Evolutionary conservation across 2,329 filamentous ascomycete genomes (phyloP), one percentile per base, ranked within the genome.

Genomic region (Gnomoniopsis sp.): DNA sequence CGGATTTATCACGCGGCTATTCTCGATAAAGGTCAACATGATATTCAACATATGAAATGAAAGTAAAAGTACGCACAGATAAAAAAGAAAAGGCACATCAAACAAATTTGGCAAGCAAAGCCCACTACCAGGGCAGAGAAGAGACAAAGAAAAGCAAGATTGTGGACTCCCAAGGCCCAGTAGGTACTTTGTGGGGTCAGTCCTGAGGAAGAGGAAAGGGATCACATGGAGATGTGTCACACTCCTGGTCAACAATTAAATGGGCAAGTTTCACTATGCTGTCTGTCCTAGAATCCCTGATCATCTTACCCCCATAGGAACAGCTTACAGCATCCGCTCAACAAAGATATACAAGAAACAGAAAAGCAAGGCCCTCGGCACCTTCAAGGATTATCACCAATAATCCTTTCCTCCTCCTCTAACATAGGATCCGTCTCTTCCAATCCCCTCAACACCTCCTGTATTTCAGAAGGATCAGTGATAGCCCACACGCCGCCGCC

Each of bases 401-500:
- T 63, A 15, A 58, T 60, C 43, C 54, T 51, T 17, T 77, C 75
- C 48, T 81, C 77, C 46, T 84, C 80, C 26, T 82, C 80, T 30
- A 77, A 69, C 30, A 82, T 67, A 14, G 68, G 70, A 46, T 81
- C 86, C 11, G 87, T 90, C 69, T 88, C 82, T 64, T 90, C 85
- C 49, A 91, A 69, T 2, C 81, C 86, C 61, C 75, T 79, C 43
- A 91, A 70, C 48, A 88, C 83, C 63, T 88, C 85, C 62, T 92
- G 88, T 49, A 91, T 83, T 71, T 91, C 88, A 57, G 80, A 82
- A 10, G 93, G 91, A 70, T 92, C 88, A 11, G 87, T 93, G 55
- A 97, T 90, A 3, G 89, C 92, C 92, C 93, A 96, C 0, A 97
- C 93, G 2, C 93, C 93, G 51, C 92, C 93, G 1, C 92, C 92